These are phyloP conservation scores for Erythrophleum fordii DNA, from an alignment of 306 rosid genomes.

Conservation along the genomic window DNA sequence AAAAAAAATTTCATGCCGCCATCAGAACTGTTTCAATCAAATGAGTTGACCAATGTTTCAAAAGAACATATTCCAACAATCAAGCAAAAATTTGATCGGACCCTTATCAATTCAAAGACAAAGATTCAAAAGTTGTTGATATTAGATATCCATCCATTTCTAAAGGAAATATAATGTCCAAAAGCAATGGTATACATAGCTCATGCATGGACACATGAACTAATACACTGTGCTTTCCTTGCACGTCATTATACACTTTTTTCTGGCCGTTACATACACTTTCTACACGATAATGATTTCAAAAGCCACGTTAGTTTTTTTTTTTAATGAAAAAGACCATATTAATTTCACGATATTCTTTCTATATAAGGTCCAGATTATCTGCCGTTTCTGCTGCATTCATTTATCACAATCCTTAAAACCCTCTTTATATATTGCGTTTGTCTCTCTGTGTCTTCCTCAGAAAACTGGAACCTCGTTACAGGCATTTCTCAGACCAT, in stretches of 20 bases:
- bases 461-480: neutral
- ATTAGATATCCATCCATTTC: slow-evolving; percentile 2
- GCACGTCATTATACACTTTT: neutral
- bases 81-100: neutral
- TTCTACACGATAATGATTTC: neutral
- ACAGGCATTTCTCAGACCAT: slow-evolving; percentile 14
- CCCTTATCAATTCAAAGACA: neutral
- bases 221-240: neutral
- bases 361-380: neutral
- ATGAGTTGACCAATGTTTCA: slow-evolving; percentile 3
- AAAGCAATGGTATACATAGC: neutral
- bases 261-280: neutral
- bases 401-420: neutral
- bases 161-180: neutral
- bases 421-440: neutral
- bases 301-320: neutral
- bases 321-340: neutral
- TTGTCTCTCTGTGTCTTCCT: neutral
- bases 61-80: neutral
- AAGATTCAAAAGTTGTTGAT: neutral
- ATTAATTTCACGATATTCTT: neutral
- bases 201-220: neutral
- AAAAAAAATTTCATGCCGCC: too few relatives aligned
- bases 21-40: neutral
- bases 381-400: neutral